Evolutionary conservation across 148 eudicot genomes (phyloP).

Genomic region (Silene conica): DNA sequence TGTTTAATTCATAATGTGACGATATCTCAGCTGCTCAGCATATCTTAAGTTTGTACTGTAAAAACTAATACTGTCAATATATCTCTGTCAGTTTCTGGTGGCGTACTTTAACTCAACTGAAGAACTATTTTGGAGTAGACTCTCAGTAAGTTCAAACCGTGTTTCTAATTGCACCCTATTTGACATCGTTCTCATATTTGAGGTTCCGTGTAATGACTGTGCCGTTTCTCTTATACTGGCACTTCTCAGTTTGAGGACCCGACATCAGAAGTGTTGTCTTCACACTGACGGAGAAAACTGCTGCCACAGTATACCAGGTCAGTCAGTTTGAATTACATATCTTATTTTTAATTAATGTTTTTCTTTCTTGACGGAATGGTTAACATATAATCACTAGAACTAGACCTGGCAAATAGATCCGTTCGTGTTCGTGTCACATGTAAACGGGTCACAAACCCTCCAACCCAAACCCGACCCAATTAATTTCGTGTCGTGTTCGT

Average conservation of each 20-base stretch:
- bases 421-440: too few relatives aligned
- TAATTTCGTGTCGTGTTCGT: too few relatives aligned
- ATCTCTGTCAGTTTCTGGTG: conserved; percentile 30
- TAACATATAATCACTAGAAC: too few relatives aligned
- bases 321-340: not conserved
- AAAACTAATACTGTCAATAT: conserved; percentile 9
- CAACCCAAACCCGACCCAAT: too few relatives aligned
- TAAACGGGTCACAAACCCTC: too few relatives aligned
- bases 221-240: conserved; percentile 11
- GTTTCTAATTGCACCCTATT: not conserved
- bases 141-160: conserved; percentile 25
- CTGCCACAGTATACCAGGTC: conserved; percentile 25
- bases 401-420: too few relatives aligned
- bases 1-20: not conserved
- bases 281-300: conserved; percentile 17
- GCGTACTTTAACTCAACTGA: conserved; percentile 23
- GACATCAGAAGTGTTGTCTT: conserved; percentile 18
- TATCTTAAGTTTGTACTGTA: not conserved
- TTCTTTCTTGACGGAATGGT: not conserved
- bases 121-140: conserved; percentile 18
- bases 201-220: not conserved
- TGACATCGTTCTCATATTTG: not conserved
- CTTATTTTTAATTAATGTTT: too few relatives aligned
- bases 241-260: conserved; percentile 19
- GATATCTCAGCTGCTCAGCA: not conserved